Conservation (phyloP, 345 rosid genomes). For the Linum lewisii region DNA sequence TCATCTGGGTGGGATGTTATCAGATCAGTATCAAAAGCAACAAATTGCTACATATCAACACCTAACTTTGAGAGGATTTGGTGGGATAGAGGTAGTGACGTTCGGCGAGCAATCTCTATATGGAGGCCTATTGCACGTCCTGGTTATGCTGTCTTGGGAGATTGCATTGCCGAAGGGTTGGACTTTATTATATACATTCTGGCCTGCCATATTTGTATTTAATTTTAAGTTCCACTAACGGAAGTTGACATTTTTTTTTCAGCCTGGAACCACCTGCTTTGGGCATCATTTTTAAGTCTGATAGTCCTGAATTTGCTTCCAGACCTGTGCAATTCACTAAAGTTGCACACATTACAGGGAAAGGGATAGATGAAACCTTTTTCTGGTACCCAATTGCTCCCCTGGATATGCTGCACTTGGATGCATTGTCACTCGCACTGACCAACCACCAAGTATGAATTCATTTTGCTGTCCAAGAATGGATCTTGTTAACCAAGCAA, state of each 20-base stretch:
- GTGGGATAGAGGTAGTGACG: conserved; percentile 96
- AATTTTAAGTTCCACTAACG: conserved; percentile 7
- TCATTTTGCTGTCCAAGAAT: conserved; percentile 83
- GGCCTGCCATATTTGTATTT: not conserved
- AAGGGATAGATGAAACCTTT: conserved; percentile 80
- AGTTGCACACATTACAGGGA: conserved; percentile 76
- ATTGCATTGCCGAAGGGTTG: conserved; percentile 94
- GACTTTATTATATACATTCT: conserved; percentile 15
- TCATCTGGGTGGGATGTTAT: conserved; percentile 83
- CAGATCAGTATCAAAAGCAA: conserved; percentile 63
- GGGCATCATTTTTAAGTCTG: conserved; percentile 72
- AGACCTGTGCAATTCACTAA: conserved; percentile 82
- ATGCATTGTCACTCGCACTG: conserved; percentile 70
- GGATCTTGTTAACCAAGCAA: conserved; percentile 84
- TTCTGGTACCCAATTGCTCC: conserved; percentile 98
- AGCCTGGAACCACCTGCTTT: conserved; percentile 91
- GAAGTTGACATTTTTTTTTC: conserved; percentile 20
- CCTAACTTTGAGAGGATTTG: conserved; percentile 94
- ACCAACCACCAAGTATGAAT: conserved; percentile 56
- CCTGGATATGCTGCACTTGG: conserved; percentile 92
- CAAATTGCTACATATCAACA: conserved; percentile 56
- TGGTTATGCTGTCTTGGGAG: conserved; percentile 77
- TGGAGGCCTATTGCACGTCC: conserved; percentile 83
- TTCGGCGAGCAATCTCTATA: conserved; percentile 77
- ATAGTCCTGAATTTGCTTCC: conserved; percentile 69